These are phyloP conservation scores for Xylariaceae sp. DNA, from an alignment of 2,329 filamentous ascomycete species.

Conservation along the genomic window DNA sequence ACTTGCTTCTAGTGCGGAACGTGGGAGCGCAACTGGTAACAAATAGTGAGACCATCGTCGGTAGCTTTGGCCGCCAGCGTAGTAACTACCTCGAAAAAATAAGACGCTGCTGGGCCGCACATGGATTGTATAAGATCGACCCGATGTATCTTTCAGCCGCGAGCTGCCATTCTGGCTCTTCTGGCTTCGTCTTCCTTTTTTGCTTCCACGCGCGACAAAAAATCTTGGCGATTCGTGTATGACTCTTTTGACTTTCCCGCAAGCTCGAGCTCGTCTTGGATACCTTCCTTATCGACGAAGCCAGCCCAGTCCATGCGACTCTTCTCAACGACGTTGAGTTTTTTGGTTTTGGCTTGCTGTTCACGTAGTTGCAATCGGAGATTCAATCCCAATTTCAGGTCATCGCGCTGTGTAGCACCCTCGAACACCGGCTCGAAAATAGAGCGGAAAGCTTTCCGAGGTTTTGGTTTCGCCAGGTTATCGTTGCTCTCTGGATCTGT, in stretches of 20 bases:
- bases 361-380: slow-evolving; percentile 46
- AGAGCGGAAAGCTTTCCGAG: slow-evolving; percentile 57
- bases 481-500: slow-evolving; percentile 25
- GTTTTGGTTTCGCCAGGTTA: slow-evolving; percentile 39
- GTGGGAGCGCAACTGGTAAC: too few species aligned
- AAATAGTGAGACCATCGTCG: too few species aligned
- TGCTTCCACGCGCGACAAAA: slow-evolving; percentile 61
- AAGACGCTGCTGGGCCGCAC: too few species aligned
- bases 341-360: slow-evolving; percentile 51
- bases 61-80: too few species aligned
- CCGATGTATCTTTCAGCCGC: slow-evolving; percentile 18
- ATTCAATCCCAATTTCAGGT: slow-evolving; percentile 56
- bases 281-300: slow-evolving; percentile 67
- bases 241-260: slow-evolving; percentile 63
- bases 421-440: slow-evolving; percentile 57
- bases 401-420: slow-evolving; percentile 41
- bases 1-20: too few species aligned
- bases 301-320: slow-evolving; percentile 71
- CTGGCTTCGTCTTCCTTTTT: slow-evolving; percentile 59
- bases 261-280: slow-evolving; percentile 63
- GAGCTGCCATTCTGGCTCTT: slow-evolving; percentile 45
- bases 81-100: too few species aligned
- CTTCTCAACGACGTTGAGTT: slow-evolving; percentile 69
- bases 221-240: slow-evolving; percentile 59
- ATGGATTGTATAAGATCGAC: too few species aligned